Percentiles rank a stretch among this genome's conserved stretches.
phyloP scores from a whole-genome alignment of 139 green algal genomes.

The Ostreobium quekettii region DNA sequence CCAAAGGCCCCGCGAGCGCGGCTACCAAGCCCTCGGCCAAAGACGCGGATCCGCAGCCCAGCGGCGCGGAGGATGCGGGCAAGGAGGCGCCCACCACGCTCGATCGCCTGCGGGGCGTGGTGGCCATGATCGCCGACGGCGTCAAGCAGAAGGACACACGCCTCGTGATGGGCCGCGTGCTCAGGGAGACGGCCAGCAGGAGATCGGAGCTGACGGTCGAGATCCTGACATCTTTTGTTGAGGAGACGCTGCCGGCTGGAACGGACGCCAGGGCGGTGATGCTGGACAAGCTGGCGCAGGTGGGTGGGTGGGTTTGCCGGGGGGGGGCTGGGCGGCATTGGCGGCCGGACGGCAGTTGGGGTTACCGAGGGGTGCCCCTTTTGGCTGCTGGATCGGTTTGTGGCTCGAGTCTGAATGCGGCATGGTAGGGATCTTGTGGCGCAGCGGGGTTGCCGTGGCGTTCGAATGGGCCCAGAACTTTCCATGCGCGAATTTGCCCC shows the following conservation, averaged over 20 bases:
- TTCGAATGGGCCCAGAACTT: conserved; percentile 6
- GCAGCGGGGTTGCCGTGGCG: not conserved
- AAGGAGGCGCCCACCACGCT: not conserved
- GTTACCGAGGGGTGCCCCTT: no score
- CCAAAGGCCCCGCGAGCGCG: no score
- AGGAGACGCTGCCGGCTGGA: conserved; percentile 29
- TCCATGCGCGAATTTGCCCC: no score
- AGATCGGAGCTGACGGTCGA: conserved; percentile 43
- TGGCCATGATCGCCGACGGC: conserved; percentile 56
- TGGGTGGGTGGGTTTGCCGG: conserved; percentile 12
- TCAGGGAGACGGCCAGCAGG: conserved; percentile 60
- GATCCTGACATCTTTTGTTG: conserved; percentile 47
- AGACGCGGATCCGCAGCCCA: no score
- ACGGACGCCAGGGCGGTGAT: conserved; percentile 26
- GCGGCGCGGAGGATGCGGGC: no score
- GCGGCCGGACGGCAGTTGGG: no score
- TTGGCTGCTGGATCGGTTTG: no score
- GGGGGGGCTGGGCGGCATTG: no score
- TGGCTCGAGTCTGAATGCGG: not conserved
- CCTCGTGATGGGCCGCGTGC: conserved; percentile 52
- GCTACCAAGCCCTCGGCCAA: no score
- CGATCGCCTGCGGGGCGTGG: not conserved
- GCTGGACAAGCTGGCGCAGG: conserved; percentile 35
- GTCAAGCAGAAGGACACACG: conserved; percentile 77
- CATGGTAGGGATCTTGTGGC: not conserved